Evolutionary conservation across 257 asterid genomes (phyloP), one percentile per base, ranked within the genome.

Genomic region (Ligustrum vulgare): DNA sequence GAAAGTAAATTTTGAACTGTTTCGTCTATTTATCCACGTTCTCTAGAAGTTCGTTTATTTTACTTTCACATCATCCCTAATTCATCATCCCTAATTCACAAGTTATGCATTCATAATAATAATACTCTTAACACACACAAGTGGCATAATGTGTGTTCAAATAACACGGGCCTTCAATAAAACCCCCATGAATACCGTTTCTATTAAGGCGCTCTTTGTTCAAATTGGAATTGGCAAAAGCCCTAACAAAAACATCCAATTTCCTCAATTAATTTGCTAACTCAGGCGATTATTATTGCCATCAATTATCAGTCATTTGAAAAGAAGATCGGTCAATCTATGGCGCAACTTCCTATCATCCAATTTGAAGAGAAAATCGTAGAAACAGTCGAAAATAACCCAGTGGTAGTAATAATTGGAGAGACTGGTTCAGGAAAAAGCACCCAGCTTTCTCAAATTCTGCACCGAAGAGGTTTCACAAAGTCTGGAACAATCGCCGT

Each of bases 401-500:
- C 96, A 2, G 94, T 94, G 3, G 91, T 86, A 1, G 99, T 94
- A 2, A 75, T 94, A 22, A 92, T 94, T 28, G 99, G 98, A 36
- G 99, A 94, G 82, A 92, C 97, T 6, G 99, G 98, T 47, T 94
- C 99, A 0, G 99, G 99, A 0, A 94, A 94, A 77, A 94, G 99
- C 76, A 94, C 98, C 33, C 99, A 94, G 67, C 98, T 92, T 35
- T 91, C 99, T 22, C 98, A 92, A 77, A 94, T 94, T 72, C 99
- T 94, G 71, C 93, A 88, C 66, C 45, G 89, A 74, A 85, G 80
- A 45, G 97, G 97, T 20, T 94, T 89, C 82, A 87, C 98, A 31
- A 83, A 89, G 70, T 86, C 91, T 36, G 93, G 96, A 15, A 78
- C 84, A 81, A 89, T 94, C 31, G 99, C 95, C 69, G 91, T 94